These are phyloP conservation scores for Chaetoceros tenuissimus DNA, from an alignment of 108 stramenopile genomes.

Conservation along the genomic window DNA sequence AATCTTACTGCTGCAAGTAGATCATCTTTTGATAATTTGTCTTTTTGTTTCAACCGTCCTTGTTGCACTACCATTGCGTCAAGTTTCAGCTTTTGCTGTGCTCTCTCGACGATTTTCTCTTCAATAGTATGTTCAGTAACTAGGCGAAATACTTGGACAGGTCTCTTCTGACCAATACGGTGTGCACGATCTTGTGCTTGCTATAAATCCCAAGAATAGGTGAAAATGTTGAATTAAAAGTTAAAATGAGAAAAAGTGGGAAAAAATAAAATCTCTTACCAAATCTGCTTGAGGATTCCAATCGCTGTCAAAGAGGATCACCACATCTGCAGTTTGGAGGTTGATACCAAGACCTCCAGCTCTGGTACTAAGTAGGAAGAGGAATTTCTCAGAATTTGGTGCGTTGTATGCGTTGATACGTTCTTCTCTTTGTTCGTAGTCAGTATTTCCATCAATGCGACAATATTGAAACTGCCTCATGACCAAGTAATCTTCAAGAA, in stretches of 20 bases:
- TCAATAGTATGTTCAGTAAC: conserved; percentile 97
- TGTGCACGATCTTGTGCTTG: conserved; percentile 96
- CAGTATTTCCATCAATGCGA: conserved; percentile 96
- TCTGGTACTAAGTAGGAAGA: conserved; percentile 83
- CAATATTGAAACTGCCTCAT: conserved; percentile 85
- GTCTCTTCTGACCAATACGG: conserved; percentile 79
- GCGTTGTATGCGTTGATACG: conserved; percentile 90
- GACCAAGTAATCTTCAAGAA: conserved; percentile 88
- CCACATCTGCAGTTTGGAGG: conserved; percentile 62
- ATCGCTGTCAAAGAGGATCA: conserved; percentile 91
- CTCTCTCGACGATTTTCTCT: conserved; percentile 99
- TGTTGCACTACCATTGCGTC: conserved; percentile 99
- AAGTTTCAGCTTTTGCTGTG: conserved; percentile 98
- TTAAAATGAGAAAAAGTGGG: not conserved
- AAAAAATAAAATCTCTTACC: not conserved
- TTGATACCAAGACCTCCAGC: conserved; percentile 94
- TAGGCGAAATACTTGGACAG: conserved; percentile 90
- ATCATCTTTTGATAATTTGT: conserved; percentile 78
- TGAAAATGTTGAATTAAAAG: not conserved
- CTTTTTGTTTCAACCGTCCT: conserved; percentile 88
- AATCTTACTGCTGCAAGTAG: conserved; percentile 88
- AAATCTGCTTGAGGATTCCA: conserved; percentile 94
- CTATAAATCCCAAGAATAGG: conserved; percentile 27
- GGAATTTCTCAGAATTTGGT: conserved; percentile 78
- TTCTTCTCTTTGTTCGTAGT: conserved; percentile 87